A percentile compares a stretch with the other conserved stretches of the same genome.
These are phyloP conservation scores for Cyathus striatus DNA, from an alignment of 768 basidiomycete genomes.

Conservation along the genomic window DNA sequence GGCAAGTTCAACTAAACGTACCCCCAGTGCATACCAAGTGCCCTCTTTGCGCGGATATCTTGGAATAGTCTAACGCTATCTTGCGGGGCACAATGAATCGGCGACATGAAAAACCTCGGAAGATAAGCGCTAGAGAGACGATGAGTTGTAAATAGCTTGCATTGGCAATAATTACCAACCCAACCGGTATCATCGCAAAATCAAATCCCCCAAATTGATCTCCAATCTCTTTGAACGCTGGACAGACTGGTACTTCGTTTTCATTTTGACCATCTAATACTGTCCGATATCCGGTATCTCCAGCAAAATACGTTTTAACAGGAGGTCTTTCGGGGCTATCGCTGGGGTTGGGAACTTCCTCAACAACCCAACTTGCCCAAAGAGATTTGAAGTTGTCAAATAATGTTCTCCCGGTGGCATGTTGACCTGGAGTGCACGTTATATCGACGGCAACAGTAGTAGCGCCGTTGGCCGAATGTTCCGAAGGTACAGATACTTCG, in stretches of 20 bases:
- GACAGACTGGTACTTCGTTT: constrained; percentile 54
- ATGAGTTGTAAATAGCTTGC: constrained; percentile 6
- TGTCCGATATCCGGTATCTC: constrained; percentile 61
- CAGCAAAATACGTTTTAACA: constrained; percentile 61
- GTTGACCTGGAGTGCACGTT: constrained; percentile 62
- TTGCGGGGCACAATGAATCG: constrained; percentile 61
- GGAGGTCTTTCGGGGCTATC: constrained; percentile 1
- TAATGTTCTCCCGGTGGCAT: constrained; percentile 46
- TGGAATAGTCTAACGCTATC: constrained; percentile 66
- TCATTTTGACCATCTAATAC: constrained; percentile 44
- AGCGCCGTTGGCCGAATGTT: neutral
- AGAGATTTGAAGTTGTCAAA: constrained; percentile 52
- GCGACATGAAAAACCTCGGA: constrained; percentile 50
- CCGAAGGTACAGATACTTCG: constrained; percentile 19
- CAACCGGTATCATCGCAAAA: constrained; percentile 68
- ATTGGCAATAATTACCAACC: constrained; percentile 22
- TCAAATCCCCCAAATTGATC: constrained; percentile 58
- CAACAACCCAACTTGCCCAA: constrained; percentile 65
- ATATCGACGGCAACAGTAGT: constrained; percentile 31
- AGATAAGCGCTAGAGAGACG: constrained; percentile 44
- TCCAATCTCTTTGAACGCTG: constrained; percentile 72
- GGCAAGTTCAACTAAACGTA: constrained; percentile 23
- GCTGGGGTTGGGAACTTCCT: constrained; percentile 34
- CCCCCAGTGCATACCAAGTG: constrained; percentile 73
- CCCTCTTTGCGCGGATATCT: constrained; percentile 55